Base-by-base conservation (phyloP, 345 rosid genomes). In the Murraya koenigii region DNA sequence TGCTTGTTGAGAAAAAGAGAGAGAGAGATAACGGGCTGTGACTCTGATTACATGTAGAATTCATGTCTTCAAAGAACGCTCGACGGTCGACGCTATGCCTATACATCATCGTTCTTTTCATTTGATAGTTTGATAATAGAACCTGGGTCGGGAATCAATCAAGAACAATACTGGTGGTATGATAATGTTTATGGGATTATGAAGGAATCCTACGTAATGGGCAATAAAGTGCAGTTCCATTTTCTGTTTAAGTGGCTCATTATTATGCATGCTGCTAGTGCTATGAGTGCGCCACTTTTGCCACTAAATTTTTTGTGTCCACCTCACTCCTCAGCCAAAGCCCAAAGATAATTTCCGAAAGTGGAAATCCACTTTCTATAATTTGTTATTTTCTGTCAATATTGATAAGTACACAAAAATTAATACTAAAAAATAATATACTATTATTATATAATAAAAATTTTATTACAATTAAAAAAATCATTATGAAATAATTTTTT, bases 241-340 rank as follows among this genome's bases (percentile, higher is more conserved):
- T 22, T 28, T 19, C 20, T 44, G 49, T 44, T 44, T 44, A 44
- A 44, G 62, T 30, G 39, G 30, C 28, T 71, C 62, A 19, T 54
- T 25, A 28, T 30, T 36, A 28, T 71, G 38, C 19, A 52, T 72
- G 36, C 14, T 73, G 49, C 36, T 30, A 30, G 32, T 30, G 32
- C 32, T 56, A 10, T 4, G 39, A 75, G 79, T 80, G 82, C 78
- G 79, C 82, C 81, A 73, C 66, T 63, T 52, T 69, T 26, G 11
- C 64, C 77, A 66, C 78, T 71, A 49, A 47, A 68, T 33, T 54
- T 7, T 52, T 69, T 55, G 22, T 47, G 30, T 33, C n/a, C 71
- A 23, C 55, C 19, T 32, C 64, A 22, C 71, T 41, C 55, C 19
- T 32, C 64, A 22, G 14, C 6, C 7, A n/a, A 56, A n/a, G 61